Evolutionary conservation across 805 yeast species (phyloP).

Genomic region (Metschnikowia arizonensis): DNA sequence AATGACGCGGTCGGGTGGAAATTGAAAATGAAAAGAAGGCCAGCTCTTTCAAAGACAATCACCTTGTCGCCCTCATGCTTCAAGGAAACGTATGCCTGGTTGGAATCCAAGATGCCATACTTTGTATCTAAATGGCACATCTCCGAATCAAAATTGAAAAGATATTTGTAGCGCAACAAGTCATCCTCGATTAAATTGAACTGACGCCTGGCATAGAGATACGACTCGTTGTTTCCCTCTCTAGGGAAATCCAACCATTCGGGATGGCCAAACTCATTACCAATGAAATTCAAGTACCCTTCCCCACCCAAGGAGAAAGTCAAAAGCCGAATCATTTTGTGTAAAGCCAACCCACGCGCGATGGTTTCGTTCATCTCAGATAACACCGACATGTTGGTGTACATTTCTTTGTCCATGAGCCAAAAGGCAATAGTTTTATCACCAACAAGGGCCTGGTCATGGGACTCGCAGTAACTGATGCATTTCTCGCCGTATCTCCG

Average conservation of each 20-base stretch:
- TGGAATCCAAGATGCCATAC: slow-evolving; percentile 67
- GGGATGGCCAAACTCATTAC: slow-evolving; percentile 98
- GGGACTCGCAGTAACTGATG: slow-evolving; percentile 89
- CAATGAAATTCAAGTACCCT: slow-evolving; percentile 93
- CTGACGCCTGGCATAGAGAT: slow-evolving; percentile 93
- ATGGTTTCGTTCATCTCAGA: slow-evolving; percentile 70
- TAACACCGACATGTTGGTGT: slow-evolving; percentile 84
- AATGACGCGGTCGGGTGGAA: slow-evolving; percentile 83
- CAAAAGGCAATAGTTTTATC: slow-evolving; percentile 95
- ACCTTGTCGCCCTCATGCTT: slow-evolving; percentile 89
- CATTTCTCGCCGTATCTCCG: slow-evolving; percentile 86
- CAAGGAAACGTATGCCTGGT: slow-evolving; percentile 76
- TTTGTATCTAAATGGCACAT: slow-evolving; percentile 73
- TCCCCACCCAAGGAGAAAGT: slow-evolving; percentile 96
- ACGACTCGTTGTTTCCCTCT: slow-evolving; percentile 79
- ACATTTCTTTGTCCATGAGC: slow-evolving; percentile 98
- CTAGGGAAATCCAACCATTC: slow-evolving; percentile 99
- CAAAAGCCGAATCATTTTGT: slow-evolving; percentile 81
- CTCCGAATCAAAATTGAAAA: slow-evolving; percentile 79
- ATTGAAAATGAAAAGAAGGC: slow-evolving; percentile 79
- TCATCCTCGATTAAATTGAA: slow-evolving; percentile 82
- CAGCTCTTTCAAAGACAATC: slow-evolving; percentile 83
- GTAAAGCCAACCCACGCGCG: slow-evolving; percentile 87
- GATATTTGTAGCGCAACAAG: slow-evolving; percentile 69
- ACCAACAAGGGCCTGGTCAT: slow-evolving; percentile 96